phyloP scores from a whole-genome alignment of 1,284 basidiomycete genomes.

The Puccinia triticina region DNA sequence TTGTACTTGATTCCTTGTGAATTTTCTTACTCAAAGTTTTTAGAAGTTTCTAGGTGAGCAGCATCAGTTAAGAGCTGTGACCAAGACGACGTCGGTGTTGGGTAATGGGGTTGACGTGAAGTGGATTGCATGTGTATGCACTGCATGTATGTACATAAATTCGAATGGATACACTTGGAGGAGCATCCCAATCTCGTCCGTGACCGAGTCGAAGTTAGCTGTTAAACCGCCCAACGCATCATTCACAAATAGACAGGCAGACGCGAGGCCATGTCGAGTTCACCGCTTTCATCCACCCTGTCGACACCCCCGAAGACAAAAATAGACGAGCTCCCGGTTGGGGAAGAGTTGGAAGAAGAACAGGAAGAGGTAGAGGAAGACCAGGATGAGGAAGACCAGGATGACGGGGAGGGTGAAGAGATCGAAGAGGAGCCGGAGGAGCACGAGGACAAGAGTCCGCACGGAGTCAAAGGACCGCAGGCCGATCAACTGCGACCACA shows the following conservation, averaged over 20 bases:
- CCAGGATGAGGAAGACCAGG: constrained; percentile 43
- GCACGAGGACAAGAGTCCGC: constrained; percentile 55
- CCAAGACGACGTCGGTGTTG: too few relatives aligned
- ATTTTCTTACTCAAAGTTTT: too few relatives aligned
- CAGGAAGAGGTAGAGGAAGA: constrained; percentile 54
- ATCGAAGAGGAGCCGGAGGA: constrained; percentile 63
- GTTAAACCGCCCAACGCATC: background rate
- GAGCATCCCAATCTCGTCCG: too few relatives aligned
- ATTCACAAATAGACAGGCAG: background rate
- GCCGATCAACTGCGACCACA: constrained; percentile 46
- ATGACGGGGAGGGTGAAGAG: constrained; percentile 67
- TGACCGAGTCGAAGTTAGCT: too few relatives aligned
- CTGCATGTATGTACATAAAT: too few relatives aligned
- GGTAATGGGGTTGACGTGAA: too few relatives aligned
- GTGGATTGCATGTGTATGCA: too few relatives aligned
- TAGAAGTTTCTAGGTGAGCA: too few relatives aligned
- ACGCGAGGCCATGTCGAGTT: background rate
- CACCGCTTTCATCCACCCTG: constrained; percentile 27
- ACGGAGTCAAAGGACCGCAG: constrained; percentile 69
- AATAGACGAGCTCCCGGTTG: constrained; percentile 57
- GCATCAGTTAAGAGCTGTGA: too few relatives aligned
- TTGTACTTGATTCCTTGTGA: too few relatives aligned
- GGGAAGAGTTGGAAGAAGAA: constrained; percentile 55
- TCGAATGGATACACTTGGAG: too few relatives aligned
- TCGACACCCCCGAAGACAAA: background rate